phyloP scores from a whole-genome alignment of 2,329 filamentous ascomycete genomes.

The Ceratocystis colombiana region DNA sequence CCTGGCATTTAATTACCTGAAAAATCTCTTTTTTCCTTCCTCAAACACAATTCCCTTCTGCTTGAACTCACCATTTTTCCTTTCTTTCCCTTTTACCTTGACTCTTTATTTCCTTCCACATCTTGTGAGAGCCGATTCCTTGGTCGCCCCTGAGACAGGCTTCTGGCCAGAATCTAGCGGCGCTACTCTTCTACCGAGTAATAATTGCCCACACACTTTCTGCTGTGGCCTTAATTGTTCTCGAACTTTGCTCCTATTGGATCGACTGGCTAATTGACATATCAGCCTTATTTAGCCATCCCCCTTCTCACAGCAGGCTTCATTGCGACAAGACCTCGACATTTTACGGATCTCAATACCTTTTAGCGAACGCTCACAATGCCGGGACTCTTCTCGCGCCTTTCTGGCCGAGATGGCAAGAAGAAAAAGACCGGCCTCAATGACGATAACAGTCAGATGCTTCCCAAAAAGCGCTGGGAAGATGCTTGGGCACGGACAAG shows the following conservation, averaged over 20 bases:
- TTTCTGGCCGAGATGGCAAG: constrained; percentile 66
- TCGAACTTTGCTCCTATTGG: not conserved
- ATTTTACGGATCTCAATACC: not conserved
- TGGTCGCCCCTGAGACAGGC: constrained; percentile 18
- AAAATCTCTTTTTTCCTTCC: not conserved
- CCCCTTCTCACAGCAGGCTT: not conserved
- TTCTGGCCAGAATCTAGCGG: not conserved
- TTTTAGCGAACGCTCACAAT: constrained; percentile 33
- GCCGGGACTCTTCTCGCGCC: constrained; percentile 50
- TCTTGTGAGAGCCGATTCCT: constrained; percentile 1
- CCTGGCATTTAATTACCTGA: not conserved
- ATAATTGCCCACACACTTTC: not conserved
- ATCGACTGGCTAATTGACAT: not conserved
- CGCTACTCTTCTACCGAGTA: not conserved
- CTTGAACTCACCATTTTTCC: constrained; percentile 8
- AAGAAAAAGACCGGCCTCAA: constrained; percentile 55
- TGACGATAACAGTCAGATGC: constrained; percentile 42
- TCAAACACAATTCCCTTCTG: not conserved
- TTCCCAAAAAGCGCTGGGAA: constrained; percentile 68
- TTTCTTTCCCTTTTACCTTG: constrained; percentile 13
- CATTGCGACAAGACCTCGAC: not conserved
- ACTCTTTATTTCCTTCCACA: too few relatives aligned
- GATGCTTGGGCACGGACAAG: constrained; percentile 76
- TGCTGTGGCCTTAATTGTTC: not conserved
- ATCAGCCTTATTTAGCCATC: not conserved